Evolutionary conservation across 306 rosid genomes (phyloP), one percentile per base, ranked within the genome.

Genomic region (Sicyos baderoa): DNA sequence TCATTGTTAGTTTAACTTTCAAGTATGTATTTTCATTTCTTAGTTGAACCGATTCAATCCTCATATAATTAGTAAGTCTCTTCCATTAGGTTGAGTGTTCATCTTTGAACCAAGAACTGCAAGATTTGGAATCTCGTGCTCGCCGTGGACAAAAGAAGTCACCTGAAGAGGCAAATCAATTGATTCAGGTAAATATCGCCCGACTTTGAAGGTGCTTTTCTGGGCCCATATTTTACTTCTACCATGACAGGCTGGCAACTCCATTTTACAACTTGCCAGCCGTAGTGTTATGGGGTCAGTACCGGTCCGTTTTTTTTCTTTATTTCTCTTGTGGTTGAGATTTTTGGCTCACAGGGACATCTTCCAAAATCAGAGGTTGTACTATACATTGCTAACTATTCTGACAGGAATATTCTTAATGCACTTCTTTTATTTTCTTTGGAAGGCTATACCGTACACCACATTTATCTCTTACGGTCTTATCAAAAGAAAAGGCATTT

Each of bases 101-200:
- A 76, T 84, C 89, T 77, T 80, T 93, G 76, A 93, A 86, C 79
- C 99, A 93, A 93, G 97, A 93, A 75, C 82, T 93, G 64, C 99
- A 90, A 90, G 99, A 90, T 81, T 72, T 93, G 89, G 99, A 90
- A 82, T 82, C 81, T 75, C 90, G 91, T 58, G 75, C 81, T 78
- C 94, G 91, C 70, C 91, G 96, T 50, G 99, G 88, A 58, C 97
- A 90, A 69, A 93, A 93, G 78, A 93, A 86, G 82, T 74, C 86
- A 3, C 96, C 91, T 16, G 99, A 93, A 57, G 99, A 93, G 67
- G 85, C 96, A 71, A 93, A 88, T 79, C 99, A 93, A 90, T 76
- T 82, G 67, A 81, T 90, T 81, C 97, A 93, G 97, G 99, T 93
- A 78, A 61, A 27, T 22, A 44, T 69, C 6, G 7, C 49, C 53